Conservation (phyloP, 1,139 yeast species). For the Taphrina confusa region DNA sequence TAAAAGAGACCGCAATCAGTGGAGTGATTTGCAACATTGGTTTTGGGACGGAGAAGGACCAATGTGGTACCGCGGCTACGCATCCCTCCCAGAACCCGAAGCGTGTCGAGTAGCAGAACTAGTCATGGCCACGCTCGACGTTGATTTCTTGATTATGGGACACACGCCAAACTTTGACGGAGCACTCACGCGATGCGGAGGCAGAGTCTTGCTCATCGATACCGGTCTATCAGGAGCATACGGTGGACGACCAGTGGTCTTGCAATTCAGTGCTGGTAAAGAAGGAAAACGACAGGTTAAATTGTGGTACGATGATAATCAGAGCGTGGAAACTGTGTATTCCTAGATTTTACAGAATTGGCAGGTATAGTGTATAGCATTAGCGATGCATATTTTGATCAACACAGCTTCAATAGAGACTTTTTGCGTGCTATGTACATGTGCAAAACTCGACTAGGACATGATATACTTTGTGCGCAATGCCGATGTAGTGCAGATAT, state of each 20-base stretch:
- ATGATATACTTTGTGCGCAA: no score
- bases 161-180: slow-evolving; percentile 36
- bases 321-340: slow-evolving; percentile 14
- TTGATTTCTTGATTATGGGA: slow-evolving; percentile 33
- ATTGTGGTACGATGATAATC: slow-evolving; percentile 31
- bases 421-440: no score
- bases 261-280: slow-evolving; percentile 12
- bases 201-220: slow-evolving; percentile 33
- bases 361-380: no score
- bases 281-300: slow-evolving; percentile 3
- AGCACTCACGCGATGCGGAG: slow-evolving; percentile 35
- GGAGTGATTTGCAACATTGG: slow-evolving; percentile 9
- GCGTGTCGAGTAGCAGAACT: slow-evolving; percentile 33
- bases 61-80: slow-evolving; percentile 37
- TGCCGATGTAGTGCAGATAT: no score
- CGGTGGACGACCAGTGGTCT: slow-evolving; percentile 32
- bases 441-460: no score
- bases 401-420: no score
- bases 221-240: slow-evolving; percentile 35
- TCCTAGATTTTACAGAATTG: not conserved
- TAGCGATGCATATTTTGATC: no score
- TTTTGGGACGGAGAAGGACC: slow-evolving; percentile 36
- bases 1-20: slow-evolving; percentile 3
- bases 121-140: slow-evolving; percentile 23
- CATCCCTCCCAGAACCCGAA: slow-evolving; percentile 12